These are phyloP conservation scores for Mercurialis annua DNA, from an alignment of 345 rosid species.

Conservation along the genomic window DNA sequence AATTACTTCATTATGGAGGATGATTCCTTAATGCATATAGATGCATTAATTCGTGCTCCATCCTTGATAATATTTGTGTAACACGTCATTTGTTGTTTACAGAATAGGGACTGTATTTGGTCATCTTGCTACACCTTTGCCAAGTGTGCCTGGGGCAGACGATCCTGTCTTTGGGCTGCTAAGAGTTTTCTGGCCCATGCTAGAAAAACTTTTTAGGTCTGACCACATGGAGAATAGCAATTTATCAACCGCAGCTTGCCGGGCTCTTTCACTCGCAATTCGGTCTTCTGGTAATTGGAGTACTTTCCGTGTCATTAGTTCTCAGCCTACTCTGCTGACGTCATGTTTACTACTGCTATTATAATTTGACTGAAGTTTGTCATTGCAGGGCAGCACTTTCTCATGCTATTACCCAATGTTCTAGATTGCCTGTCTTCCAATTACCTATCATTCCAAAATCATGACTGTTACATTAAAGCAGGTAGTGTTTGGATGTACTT, in stretches of 20 bases:
- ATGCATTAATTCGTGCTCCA: not conserved
- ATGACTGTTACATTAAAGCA: constrained; percentile 85
- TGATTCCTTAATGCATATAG: not conserved
- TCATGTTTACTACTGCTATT: not conserved
- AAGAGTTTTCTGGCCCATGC: constrained; percentile 82
- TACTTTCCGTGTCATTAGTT: constrained; percentile 4
- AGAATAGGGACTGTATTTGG: constrained; percentile 89
- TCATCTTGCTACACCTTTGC: constrained; percentile 55
- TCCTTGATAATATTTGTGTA: not conserved
- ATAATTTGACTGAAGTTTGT: constrained; percentile 23
- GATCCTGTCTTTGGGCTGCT: constrained; percentile 62
- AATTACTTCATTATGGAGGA: not conserved
- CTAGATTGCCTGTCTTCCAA: constrained; percentile 83
- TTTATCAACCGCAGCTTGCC: constrained; percentile 81
- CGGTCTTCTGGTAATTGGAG: constrained; percentile 72
- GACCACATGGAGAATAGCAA: constrained; percentile 78
- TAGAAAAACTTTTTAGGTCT: constrained; percentile 80
- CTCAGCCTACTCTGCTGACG: constrained; percentile 22
- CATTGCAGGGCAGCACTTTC: constrained; percentile 80
- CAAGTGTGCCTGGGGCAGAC: constrained; percentile 48
- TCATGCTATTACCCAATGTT: constrained; percentile 64
- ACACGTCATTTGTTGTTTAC: constrained; percentile 14
- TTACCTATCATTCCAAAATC: constrained; percentile 72
- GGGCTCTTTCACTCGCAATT: constrained; percentile 88
- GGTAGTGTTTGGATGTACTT: constrained; percentile 36